These are phyloP conservation scores for Coleophoma crateriformis DNA, from an alignment of 2,329 filamentous ascomycete species.

Conservation along the genomic window DNA sequence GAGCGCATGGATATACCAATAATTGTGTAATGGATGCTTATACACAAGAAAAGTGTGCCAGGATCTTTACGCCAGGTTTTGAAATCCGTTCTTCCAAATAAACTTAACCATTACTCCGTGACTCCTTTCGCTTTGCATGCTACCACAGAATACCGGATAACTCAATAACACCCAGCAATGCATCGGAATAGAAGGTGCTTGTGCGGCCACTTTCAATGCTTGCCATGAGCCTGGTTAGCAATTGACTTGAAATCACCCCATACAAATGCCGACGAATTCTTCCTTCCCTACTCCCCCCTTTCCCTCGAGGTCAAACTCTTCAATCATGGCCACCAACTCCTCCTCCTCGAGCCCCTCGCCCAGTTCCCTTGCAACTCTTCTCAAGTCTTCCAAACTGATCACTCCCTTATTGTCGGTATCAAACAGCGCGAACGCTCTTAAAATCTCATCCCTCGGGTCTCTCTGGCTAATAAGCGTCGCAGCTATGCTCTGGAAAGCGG, in stretches of 20 bases:
- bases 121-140: conserved; percentile 7
- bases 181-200: neutral
- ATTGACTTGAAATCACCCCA: conserved; percentile 18
- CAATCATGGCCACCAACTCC: conserved; percentile 92
- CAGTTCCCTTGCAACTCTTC: conserved; percentile 81
- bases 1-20: conserved; percentile 1
- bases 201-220: too few species aligned
- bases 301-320: conserved; percentile 93
- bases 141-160: neutral
- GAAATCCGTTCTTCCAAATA: too few species aligned
- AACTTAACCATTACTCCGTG: neutral
- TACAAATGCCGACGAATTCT: conserved; percentile 47
- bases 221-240: too few species aligned
- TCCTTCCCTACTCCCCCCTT: conserved; percentile 73
- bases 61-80: neutral
- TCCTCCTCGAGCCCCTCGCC: conserved; percentile 91
- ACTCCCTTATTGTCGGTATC: conserved; percentile 88
- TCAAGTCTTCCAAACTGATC: conserved; percentile 83
- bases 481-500: conserved; percentile 69
- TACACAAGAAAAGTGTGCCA: neutral
- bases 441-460: conserved; percentile 86
- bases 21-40: too few species aligned
- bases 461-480: conserved; percentile 75
- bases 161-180: neutral
- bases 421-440: conserved; percentile 88